A percentile compares a stretch with the other conserved stretches of the same genome.
phyloP scores from a whole-genome alignment of 305 asterid species.

The Solanum hybrid region DNA sequence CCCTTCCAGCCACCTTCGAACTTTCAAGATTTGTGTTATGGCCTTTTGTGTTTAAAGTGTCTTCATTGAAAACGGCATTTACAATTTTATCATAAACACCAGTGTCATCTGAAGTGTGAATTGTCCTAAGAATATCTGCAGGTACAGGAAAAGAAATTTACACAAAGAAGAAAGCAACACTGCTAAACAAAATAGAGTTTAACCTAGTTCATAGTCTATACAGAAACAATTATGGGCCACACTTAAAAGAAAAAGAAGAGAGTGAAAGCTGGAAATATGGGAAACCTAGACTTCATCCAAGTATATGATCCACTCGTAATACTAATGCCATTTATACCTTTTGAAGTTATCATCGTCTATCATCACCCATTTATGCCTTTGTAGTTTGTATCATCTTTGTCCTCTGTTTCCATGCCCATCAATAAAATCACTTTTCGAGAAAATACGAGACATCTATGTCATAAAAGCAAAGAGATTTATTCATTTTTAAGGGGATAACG shows the following conservation, averaged over 20 bases:
- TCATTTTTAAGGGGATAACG: background rate
- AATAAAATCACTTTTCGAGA: background rate
- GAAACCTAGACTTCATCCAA: background rate
- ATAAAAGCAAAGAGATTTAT: background rate
- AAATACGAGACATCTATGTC: background rate
- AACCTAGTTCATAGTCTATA: constrained; percentile 5
- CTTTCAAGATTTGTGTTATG: constrained; percentile 47
- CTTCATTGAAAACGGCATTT: constrained; percentile 71
- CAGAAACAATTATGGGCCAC: background rate
- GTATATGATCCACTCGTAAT: background rate
- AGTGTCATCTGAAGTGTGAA: constrained; percentile 81
- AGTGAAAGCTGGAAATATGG: background rate
- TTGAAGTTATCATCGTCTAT: background rate
- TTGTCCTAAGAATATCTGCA: constrained; percentile 77
- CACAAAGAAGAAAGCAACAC: constrained; percentile 7
- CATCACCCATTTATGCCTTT: background rate
- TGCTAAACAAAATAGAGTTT: constrained; percentile 6
- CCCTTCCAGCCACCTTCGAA: constrained; percentile 41
- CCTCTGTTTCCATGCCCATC: background rate
- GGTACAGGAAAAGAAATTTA: constrained; percentile 12
- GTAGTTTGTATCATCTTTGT: background rate
- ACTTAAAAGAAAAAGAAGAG: background rate
- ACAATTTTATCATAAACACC: constrained; percentile 68
- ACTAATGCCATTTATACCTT: background rate
- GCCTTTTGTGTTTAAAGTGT: constrained; percentile 34